Evolutionary conservation across 148 eudicot genomes (phyloP).

Genomic region (Agrostemma githago): DNA sequence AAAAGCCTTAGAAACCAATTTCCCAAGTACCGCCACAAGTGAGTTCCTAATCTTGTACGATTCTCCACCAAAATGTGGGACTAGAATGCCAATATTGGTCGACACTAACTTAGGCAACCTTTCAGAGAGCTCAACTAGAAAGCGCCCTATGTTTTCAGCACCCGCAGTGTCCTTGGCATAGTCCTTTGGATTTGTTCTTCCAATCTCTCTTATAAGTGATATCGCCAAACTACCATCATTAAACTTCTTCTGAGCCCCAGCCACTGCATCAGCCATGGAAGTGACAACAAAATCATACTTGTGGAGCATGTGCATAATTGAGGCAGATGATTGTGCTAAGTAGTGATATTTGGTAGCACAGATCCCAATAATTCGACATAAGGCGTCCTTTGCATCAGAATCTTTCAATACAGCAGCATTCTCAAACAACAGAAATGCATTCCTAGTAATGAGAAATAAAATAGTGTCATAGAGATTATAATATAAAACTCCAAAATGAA

Average conservation of each 20-base stretch:
- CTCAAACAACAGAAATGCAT: slow-evolving; percentile 74
- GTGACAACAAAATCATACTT: slow-evolving; percentile 74
- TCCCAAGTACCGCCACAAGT: slow-evolving; percentile 88
- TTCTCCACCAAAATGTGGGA: slow-evolving; percentile 96
- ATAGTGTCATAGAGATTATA: slow-evolving; percentile 4
- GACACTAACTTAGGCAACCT: slow-evolving; percentile 81
- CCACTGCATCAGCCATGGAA: slow-evolving; percentile 78
- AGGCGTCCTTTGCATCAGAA: slow-evolving; percentile 68
- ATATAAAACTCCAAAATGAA: not conserved
- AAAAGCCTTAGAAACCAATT: slow-evolving; percentile 80
- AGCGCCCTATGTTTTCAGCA: slow-evolving; percentile 93
- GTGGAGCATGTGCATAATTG: slow-evolving; percentile 83
- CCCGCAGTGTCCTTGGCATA: slow-evolving; percentile 77
- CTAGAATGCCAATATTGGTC: slow-evolving; percentile 72
- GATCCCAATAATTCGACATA: slow-evolving; percentile 84
- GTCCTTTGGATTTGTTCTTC: slow-evolving; percentile 79
- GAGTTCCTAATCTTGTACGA: slow-evolving; percentile 96
- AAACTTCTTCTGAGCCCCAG: slow-evolving; percentile 78
- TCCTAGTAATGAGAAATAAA: slow-evolving; percentile 38
- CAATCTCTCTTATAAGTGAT: slow-evolving; percentile 77
- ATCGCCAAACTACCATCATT: slow-evolving; percentile 82
- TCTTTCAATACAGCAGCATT: slow-evolving; percentile 66
- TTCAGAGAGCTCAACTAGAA: slow-evolving; percentile 85
- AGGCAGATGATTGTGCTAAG: slow-evolving; percentile 72
- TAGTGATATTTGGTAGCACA: slow-evolving; percentile 90